Conservation (phyloP, 1,139 yeast species). For the Lodderomyces jiufengensis region DNA sequence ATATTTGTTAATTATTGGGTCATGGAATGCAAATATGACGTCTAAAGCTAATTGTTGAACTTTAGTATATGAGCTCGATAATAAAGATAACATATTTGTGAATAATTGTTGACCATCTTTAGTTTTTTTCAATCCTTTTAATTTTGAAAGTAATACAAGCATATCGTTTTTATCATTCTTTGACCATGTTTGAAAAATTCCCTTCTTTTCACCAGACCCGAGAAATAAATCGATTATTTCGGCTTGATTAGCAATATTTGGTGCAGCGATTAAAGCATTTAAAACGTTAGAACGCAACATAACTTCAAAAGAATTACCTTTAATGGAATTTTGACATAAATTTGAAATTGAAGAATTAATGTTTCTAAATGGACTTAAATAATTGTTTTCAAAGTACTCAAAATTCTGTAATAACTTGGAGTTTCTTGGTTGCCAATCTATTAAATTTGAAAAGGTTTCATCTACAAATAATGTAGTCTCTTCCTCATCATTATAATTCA, state of each 20-base stretch:
- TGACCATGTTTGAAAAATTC: constrained; percentile 40
- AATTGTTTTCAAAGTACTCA: constrained; percentile 18
- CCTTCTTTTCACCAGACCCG: constrained; percentile 19
- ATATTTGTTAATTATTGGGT: constrained; percentile 59
- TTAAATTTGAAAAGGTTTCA: constrained; percentile 15
- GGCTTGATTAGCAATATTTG: constrained; percentile 70
- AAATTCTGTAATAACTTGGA: constrained; percentile 28
- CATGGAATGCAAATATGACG: constrained; percentile 66
- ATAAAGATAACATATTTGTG: constrained; percentile 48
- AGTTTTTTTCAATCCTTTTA: constrained; percentile 59
- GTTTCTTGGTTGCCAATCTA: constrained; percentile 33
- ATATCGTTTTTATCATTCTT: constrained; percentile 61
- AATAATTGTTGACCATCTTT: constrained; percentile 51
- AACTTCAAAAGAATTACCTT: constrained; percentile 30
- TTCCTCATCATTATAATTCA: constrained; percentile 24
- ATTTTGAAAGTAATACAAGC: constrained; percentile 59
- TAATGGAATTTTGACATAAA: constrained; percentile 17
- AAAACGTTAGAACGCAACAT: constrained; percentile 12
- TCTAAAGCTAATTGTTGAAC: constrained; percentile 73
- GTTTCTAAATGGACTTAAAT: constrained; percentile 21
- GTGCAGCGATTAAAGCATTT: constrained; percentile 28
- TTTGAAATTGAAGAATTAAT: constrained; percentile 28
- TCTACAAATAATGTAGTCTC: constrained; percentile 19
- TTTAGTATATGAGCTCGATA: constrained; percentile 60
- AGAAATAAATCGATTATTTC: constrained; percentile 53